Percentiles rank a stretch among this genome's conserved stretches.
Conservation (phyloP, 768 basidiomycete genomes). For the Termitomyces heimii region DNA sequence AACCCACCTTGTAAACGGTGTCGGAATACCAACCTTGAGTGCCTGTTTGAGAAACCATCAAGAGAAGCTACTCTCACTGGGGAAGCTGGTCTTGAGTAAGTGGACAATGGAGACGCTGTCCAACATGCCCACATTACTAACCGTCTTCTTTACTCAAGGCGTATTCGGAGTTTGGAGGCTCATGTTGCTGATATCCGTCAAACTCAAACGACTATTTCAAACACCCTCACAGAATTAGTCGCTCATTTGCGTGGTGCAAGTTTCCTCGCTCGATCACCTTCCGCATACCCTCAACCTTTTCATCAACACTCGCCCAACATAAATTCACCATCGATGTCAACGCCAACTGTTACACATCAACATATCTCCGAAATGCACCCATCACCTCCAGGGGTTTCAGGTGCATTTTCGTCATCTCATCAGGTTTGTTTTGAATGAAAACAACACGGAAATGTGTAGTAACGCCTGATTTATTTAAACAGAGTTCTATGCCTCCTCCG, state of each 20-base stretch:
- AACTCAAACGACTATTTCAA: conserved; percentile 71
- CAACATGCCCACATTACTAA: conserved; percentile 12
- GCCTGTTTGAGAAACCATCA: conserved; percentile 92
- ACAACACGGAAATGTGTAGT: conserved; percentile 9
- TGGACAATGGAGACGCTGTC: conserved; percentile 9
- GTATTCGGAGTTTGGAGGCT: conserved; percentile 82
- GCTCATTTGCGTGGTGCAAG: conserved; percentile 62
- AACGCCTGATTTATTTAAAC: conserved; percentile 28
- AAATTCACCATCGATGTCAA: conserved; percentile 51
- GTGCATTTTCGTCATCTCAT: conserved; percentile 24
- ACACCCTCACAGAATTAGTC: conserved; percentile 74
- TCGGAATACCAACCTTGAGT: conserved; percentile 83
- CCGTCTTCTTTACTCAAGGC: conserved; percentile 45
- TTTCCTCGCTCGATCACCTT: conserved; percentile 55
- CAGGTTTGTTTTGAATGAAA: conserved; percentile 12
- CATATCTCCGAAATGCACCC: conserved; percentile 34
- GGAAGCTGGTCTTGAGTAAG: conserved; percentile 86
- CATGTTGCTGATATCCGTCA: conserved; percentile 82
- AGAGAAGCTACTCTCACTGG: conserved; percentile 83
- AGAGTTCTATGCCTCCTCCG: conserved; percentile 25
- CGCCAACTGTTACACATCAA: conserved; percentile 38
- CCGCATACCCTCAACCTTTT: conserved; percentile 47
- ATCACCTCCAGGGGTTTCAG: conserved; percentile 27
- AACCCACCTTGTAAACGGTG: conserved; percentile 96
- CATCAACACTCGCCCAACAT: conserved; percentile 62